These are phyloP conservation scores for Amyloporia xantha DNA, from an alignment of 768 basidiomycete genomes.

Conservation along the genomic window DNA sequence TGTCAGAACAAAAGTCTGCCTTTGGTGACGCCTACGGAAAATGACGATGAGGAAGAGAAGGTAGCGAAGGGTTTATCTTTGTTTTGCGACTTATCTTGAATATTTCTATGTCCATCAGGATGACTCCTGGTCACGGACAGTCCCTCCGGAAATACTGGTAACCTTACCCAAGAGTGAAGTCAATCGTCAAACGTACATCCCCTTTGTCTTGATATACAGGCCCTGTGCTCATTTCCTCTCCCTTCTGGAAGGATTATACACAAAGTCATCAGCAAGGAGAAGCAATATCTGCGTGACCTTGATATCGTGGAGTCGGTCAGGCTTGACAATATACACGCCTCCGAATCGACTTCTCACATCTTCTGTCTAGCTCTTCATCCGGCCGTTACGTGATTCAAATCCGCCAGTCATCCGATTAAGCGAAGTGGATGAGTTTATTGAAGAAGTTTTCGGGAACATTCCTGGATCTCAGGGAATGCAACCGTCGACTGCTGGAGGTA, in stretches of 20 bases:
- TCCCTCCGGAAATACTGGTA: conserved; percentile 41
- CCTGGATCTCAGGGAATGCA: conserved; percentile 81
- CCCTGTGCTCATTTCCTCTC: neutral
- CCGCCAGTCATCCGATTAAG: conserved; percentile 50
- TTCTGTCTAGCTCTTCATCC: conserved; percentile 47
- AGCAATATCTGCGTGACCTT: conserved; percentile 85
- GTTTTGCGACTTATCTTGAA: neutral
- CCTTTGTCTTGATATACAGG: neutral
- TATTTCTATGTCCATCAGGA: conserved; percentile 20
- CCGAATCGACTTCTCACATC: conserved; percentile 41
- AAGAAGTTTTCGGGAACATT: conserved; percentile 86
- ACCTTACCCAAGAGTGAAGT: conserved; percentile 73
- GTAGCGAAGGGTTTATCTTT: conserved; percentile 3
- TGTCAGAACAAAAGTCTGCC: conserved; percentile 5
- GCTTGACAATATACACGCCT: conserved; percentile 31
- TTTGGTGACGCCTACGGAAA: conserved; percentile 14
- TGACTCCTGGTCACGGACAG: conserved; percentile 46
- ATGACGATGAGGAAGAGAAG: conserved; percentile 19
- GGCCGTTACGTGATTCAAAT: conserved; percentile 42
- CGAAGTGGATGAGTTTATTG: conserved; percentile 76
- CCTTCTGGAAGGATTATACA: conserved; percentile 62
- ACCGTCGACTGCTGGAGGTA: conserved; percentile 74
- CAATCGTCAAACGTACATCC: conserved; percentile 63
- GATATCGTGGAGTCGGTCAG: conserved; percentile 71
- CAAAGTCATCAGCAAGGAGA: conserved; percentile 83